phyloP scores from a whole-genome alignment of 768 basidiomycete genomes.

The Boletus vermiculosoides region DNA sequence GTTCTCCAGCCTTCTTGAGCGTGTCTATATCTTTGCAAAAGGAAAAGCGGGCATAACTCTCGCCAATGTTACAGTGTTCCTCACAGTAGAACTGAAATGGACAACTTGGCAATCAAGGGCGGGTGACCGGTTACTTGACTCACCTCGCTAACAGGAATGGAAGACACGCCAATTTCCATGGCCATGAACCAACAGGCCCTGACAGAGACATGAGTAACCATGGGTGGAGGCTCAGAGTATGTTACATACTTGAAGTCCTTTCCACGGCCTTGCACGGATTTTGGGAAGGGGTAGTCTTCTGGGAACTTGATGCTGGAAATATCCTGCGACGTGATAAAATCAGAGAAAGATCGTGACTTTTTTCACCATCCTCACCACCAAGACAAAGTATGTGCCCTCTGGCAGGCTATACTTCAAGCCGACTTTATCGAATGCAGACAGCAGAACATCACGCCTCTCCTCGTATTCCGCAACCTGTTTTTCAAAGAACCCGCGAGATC shows the following conservation, averaged over 20 bases:
- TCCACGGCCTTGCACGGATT: conserved; percentile 71
- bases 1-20: conserved; percentile 74
- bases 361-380: conserved; percentile 56
- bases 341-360: not conserved
- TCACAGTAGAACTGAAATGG: conserved; percentile 80
- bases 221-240: not conserved
- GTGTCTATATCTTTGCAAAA: conserved; percentile 96
- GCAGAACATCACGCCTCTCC: conserved; percentile 74
- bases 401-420: conserved; percentile 86
- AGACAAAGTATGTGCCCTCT: conserved; percentile 88
- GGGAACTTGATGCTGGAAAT: conserved; percentile 78
- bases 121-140: conserved; percentile 17
- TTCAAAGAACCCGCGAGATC: conserved; percentile 71
- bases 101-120: conserved; percentile 4
- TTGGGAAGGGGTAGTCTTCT: conserved; percentile 80
- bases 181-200: conserved; percentile 98
- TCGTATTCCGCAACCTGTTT: conserved; percentile 73
- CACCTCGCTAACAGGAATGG: conserved; percentile 95
- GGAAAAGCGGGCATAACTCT: conserved; percentile 83
- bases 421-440: conserved; percentile 74
- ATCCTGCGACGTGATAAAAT: conserved; percentile 47
- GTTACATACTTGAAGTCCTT: conserved; percentile 75
- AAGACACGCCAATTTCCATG: conserved; percentile 83
- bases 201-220: conserved; percentile 12
- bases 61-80: conserved; percentile 83